Percentiles rank a stretch among this genome's conserved stretches.
Evolutionary conservation across 225 moss, liverwort and hornwort species (phyloP).

Genomic region (Straminergon stramineum): DNA sequence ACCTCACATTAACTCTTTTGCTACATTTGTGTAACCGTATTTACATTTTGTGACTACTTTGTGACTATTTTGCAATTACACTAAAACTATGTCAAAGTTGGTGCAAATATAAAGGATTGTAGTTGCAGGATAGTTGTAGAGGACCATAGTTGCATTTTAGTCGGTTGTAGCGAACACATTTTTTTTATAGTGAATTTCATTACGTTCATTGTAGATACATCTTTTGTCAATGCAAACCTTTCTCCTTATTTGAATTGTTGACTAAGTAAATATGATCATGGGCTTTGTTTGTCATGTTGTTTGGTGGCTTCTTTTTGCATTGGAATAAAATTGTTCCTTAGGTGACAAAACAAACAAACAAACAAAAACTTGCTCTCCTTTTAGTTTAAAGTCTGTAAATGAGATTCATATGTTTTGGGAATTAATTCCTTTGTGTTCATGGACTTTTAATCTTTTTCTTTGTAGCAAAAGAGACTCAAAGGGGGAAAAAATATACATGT

Average conservation of each 20-base stretch:
- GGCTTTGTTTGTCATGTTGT: not conserved
- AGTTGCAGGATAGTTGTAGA: too few species aligned
- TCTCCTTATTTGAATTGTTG: not conserved
- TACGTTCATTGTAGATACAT: not conserved
- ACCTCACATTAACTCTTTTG: too few species aligned
- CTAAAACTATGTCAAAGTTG: too few species aligned
- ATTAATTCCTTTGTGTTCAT: fast-evolving
- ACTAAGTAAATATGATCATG: not conserved
- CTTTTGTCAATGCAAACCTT: not conserved
- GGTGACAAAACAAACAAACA: not conserved
- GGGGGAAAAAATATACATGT: not conserved
- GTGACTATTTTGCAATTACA: too few species aligned
- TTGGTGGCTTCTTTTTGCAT: not conserved
- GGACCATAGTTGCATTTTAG: too few species aligned
- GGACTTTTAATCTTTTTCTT: not conserved
- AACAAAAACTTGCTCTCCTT: too few species aligned
- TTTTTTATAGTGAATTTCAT: too few species aligned
- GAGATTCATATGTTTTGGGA: not conserved
- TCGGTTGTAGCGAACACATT: too few species aligned
- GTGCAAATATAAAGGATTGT: too few species aligned
- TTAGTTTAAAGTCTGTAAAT: not conserved
- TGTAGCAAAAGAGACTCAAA: not conserved
- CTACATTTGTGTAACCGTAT: too few species aligned
- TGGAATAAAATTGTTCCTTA: not conserved
- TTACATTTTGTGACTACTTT: too few species aligned